Evolutionary conservation across 2,329 filamentous ascomycete genomes (phyloP), one percentile per base, ranked within the genome.

Genomic region (Aspergillus udagawae): DNA sequence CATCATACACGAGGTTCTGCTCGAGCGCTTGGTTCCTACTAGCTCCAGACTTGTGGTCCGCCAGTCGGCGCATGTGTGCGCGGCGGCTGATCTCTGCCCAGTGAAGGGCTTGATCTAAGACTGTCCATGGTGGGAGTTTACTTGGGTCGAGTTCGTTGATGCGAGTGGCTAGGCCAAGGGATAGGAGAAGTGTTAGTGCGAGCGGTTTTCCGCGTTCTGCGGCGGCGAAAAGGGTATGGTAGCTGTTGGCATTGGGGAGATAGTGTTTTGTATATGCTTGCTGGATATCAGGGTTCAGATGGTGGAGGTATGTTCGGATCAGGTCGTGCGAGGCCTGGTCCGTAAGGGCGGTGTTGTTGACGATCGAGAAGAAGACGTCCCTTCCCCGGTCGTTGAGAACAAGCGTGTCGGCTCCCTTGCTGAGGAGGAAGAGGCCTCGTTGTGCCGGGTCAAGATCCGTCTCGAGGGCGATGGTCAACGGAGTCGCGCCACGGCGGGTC

Each of bases 361-460:
- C 58, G 10, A 69, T 60, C 4, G 59, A 53, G 42, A 61, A 66
- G 38, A 70, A 62, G 12, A 67, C 60, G 42, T 68, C 66, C 49
- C 59, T 62, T 9, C 54, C 61, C 27, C 54, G 52, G 20, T 52
- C 53, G 3, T 53, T 59, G 14, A 49, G 42, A 17, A 49, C 44
- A 17, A 59, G 53, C 8, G 62, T 38, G 44, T 59, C 49, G 14
- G 66, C 67, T n/a, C 65, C 67, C 35, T 64, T 62, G 1, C 45
- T 41, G 9, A 67, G 47, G 6, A 69, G 47, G 32, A 62, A 67
- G n/a, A 57, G 51, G 25, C 57, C 63, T 42, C 59, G 60, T 38
- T 58, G 54, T 20, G 32, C 45, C 8, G 67, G 60, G 53, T 67
- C 58, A n/a, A 56, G 54, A 3, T 66, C 50, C 6, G 56, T 62